Evolutionary conservation across 1,284 basidiomycete species (phyloP), one percentile per base, ranked within the genome.

Genomic region (Cutaneotrichosporon sp.): DNA sequence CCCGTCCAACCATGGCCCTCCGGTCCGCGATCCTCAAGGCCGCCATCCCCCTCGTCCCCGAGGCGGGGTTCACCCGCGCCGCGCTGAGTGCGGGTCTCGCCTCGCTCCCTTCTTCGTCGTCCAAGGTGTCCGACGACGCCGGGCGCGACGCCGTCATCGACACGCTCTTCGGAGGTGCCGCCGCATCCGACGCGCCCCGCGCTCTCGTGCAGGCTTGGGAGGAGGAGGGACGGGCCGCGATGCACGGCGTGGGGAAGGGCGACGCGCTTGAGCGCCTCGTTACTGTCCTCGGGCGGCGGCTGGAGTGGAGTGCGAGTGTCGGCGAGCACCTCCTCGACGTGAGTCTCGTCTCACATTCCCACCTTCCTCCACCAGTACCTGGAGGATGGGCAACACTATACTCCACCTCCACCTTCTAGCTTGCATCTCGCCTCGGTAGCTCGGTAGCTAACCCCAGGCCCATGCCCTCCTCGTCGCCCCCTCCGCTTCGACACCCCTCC

Each of bases 301-400:
- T 78, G 49, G 62, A 67, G 36, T 73, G 70, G 57, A 69, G 66
- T 31, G 64, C 76, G 2, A n/a, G 34, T 10, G 63, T 72, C 2
- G 73, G 73, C 14, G 72, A 74, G 60, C 69, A 75, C 59, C 72
- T 78, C 9, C 68, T 73, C 14, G 76, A 78, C 65, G 74, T 74
- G n/a, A 50, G 71, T 67, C 10, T 18, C 16, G 9, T n/a, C 14
- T 22, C 36, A 11, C 13, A 13, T 20, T 27, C 42, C 27, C 54
- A 33, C 25, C 18, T 2, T n/a, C n/a, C n/a, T n/a, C n/a, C n/a
- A n/a, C n/a, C n/a, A n/a, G n/a, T n/a, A n/a, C n/a, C n/a, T n/a
- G n/a, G n/a, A n/a, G n/a, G n/a, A n/a, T n/a, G n/a, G n/a, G n/a
- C n/a, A n/a, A n/a, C n/a, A n/a, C n/a, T n/a, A n/a, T n/a, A n/a